Base-by-base conservation (phyloP, 2,329 filamentous ascomycete species). In the Pestalotiopsis sp. region DNA sequence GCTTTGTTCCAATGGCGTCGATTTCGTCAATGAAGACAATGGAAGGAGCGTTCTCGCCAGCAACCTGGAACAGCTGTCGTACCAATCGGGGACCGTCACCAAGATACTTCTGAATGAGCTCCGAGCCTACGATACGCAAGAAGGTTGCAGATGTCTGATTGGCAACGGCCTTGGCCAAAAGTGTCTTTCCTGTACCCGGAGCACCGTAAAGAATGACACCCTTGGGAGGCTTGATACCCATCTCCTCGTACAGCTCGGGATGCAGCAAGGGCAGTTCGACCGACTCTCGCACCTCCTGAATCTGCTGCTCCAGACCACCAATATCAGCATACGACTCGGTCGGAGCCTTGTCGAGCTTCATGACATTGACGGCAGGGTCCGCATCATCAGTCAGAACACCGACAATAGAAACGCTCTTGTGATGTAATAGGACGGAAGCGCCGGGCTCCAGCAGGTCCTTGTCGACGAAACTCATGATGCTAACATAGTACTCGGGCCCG, bases 1-100 rank as follows among this genome's bases (percentile, higher is more conserved):
- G 94, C 84, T 99, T 99, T 6, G 97, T 98, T 77, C 97, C 96
- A 71, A 99, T 98, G 48, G 96, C 97, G 78, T 99, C 96, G 75
- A 99, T 99, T 80, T 99, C 96, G 78, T 99, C 96, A 73, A 99
- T 99, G 81, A 99, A 99, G 24, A 99, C 95, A 75, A 99, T 99
- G 1, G 94, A 94, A 0, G 96, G 96, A 0, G 96, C 92, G 73
- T 99, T 96, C 79, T 99, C 97, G 3, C 94, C 95, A 39, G 96
- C 96, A 68, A 90, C 89, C 83, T 94, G 92, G 89, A 95, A 99
- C 68, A 99, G 91, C 81, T 99, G 96, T 79, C 96, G 93, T 69
- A 98, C 96, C 71, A 99, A 85, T 73, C 96, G 89, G 13, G 96
- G 96, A 40, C 96, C 96, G 78, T 99, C 96, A 82, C 96, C 96